phyloP scores from a whole-genome alignment of 164 flowering plant species.

The Brasenia schreberi region DNA sequence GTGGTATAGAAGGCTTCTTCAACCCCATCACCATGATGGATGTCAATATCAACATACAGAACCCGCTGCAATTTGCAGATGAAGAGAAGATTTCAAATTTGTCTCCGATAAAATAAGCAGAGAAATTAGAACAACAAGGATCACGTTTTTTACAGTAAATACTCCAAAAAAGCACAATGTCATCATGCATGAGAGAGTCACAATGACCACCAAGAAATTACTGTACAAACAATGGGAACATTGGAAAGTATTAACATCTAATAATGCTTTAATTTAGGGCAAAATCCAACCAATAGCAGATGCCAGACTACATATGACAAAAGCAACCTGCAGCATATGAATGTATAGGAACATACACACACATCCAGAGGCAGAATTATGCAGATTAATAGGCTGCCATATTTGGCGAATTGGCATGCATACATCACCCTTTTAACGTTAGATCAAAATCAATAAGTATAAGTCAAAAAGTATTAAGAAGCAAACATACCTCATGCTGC shows the following conservation, averaged over 20 bases:
- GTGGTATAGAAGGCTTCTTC: slow-evolving; percentile 56
- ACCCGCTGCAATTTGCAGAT: slow-evolving; percentile 26
- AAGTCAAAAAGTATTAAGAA: background rate
- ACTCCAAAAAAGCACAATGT: too few species aligned
- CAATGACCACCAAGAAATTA: too few species aligned
- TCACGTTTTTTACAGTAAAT: too few species aligned
- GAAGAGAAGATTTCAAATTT: background rate
- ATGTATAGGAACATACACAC: background rate
- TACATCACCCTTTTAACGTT: background rate
- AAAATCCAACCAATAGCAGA: too few species aligned
- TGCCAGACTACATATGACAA: too few species aligned
- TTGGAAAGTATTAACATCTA: too few species aligned
- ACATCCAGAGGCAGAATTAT: background rate
- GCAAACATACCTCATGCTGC: slow-evolving; percentile 22
- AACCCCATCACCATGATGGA: slow-evolving; percentile 60
- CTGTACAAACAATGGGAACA: too few species aligned
- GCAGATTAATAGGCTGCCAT: background rate
- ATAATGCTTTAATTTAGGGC: too few species aligned
- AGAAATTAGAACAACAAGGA: too few species aligned
- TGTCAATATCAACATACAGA: slow-evolving; percentile 47
- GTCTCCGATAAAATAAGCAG: too few species aligned
- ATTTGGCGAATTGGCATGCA: too few species aligned
- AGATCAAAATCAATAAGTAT: background rate
- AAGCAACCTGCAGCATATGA: background rate
- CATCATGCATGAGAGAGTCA: too few species aligned